Evolutionary conservation across 495 filamentous ascomycete genomes (phyloP), one percentile per base, ranked within the genome.

Genomic region (Cairneyella variabilis): DNA sequence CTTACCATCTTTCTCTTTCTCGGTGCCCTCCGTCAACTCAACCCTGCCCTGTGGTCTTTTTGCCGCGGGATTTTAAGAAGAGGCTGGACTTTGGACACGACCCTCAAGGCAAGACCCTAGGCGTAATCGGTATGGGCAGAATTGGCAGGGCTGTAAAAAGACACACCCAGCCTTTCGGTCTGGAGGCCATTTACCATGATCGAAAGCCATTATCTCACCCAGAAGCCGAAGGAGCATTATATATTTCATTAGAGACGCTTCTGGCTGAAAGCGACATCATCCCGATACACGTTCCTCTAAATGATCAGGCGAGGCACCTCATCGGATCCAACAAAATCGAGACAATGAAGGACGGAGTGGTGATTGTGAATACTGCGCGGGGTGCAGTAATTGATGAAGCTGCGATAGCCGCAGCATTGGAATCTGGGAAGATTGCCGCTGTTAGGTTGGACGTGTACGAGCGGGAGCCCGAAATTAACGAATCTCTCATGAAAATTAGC

Each of bases 111-210:
- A 90, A 91, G 65, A 72, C 76, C 0, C 74, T 93, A 1, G 89
- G 89, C 2, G 87, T 95, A 51, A 61, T 95, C 30, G 90, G 90
- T 5, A 90, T 95, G 86, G 90, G 90, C 11, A 86, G 89, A 0
- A 95, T 95, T 42, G 90, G 90, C 1, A 71, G 79, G 2, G 79
- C 82, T 63, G 69, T 87, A 56, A 57, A 74, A 91, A 56, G 79
- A 82, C 38, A 78, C 37, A 80, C 87, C 1, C 69, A 73, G 44
- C 82, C 77, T 5, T 88, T 90, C 62, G 82, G 80, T 36, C 83
- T 89, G 78, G 78, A 78, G 55, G 78, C 86, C 48, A 77, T 80
- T 57, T 90, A 90, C 68, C 77, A 88, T 67, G 89, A 90, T 58
- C 83, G 85, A 16, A 74, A 68, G 0, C 74, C 67, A 3, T 72